phyloP scores from a whole-genome alignment of 768 basidiomycete genomes.

The Auriculariales sp. region DNA sequence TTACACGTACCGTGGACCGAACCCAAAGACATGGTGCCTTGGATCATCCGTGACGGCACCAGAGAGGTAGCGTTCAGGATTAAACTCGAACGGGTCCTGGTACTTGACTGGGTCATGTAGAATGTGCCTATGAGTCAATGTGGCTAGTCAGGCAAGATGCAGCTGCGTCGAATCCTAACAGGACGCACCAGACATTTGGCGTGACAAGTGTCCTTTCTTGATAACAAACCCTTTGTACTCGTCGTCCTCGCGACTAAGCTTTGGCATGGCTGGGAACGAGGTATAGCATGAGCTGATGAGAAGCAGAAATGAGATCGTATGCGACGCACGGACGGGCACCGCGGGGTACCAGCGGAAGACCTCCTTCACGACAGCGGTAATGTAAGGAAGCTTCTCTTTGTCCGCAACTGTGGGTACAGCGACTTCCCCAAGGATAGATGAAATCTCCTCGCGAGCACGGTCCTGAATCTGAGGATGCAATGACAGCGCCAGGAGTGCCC shows the following conservation, averaged over 20 bases:
- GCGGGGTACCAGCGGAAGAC: slow-evolving; percentile 8
- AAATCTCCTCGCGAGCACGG: neutral
- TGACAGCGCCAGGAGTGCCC: slow-evolving; percentile 13
- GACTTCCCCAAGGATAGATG: neutral
- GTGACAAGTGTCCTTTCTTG: no score
- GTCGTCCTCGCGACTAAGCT: no score
- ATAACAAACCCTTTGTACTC: no score
- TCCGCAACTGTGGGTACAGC: slow-evolving; percentile 10
- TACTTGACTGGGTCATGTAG: slow-evolving; percentile 20
- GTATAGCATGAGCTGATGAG: no score
- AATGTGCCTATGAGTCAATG: slow-evolving; percentile 20
- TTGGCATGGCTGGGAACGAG: no score
- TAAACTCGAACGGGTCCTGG: slow-evolving; percentile 21
- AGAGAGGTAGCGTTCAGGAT: slow-evolving; percentile 19
- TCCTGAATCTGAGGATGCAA: slow-evolving; percentile 13
- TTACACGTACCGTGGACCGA: slow-evolving; percentile 7
- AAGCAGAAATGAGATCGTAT: no score
- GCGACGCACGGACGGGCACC: slow-evolving; percentile 1
- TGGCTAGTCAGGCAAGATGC: no score
- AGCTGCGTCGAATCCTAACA: no score
- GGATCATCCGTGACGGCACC: neutral
- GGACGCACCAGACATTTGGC: no score
- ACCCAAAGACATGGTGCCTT: slow-evolving; percentile 5
- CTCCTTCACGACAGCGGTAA: slow-evolving; percentile 9
- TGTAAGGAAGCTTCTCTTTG: slow-evolving; percentile 8